phyloP scores from a whole-genome alignment of 2,329 filamentous ascomycete species.

The Pezizomycotina sp. region DNA sequence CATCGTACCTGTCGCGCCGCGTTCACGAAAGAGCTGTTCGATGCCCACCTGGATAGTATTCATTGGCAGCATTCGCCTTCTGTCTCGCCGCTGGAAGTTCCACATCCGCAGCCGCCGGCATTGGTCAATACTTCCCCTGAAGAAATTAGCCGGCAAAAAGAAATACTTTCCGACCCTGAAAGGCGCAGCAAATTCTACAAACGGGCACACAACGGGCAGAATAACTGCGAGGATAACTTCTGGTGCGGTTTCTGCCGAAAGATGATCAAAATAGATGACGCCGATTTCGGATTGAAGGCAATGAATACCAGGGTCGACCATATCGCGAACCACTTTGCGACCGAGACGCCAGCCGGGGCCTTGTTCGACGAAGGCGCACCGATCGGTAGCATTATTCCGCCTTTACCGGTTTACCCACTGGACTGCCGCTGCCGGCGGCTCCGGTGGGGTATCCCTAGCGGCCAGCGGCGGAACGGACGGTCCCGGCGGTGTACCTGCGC shows the following conservation, averaged over 20 bases:
- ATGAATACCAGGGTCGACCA: constrained; percentile 45
- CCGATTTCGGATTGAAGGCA: constrained; percentile 39
- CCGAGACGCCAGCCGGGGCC: too few relatives aligned
- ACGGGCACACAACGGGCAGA: constrained; percentile 44
- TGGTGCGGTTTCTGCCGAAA: constrained; percentile 74
- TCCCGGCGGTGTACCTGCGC: too few relatives aligned
- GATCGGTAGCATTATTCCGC: too few relatives aligned
- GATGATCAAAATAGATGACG: constrained; percentile 39
- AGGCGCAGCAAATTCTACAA: constrained; percentile 34
- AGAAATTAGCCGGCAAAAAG: constrained; percentile 24
- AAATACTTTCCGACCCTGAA: constrained; percentile 24
- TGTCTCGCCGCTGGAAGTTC: constrained; percentile 5
- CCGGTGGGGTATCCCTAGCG: too few relatives aligned
- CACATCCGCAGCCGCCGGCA: neutral
- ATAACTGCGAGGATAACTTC: constrained; percentile 45
- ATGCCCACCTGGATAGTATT: constrained; percentile 41
- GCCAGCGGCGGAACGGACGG: too few relatives aligned
- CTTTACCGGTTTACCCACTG: too few relatives aligned
- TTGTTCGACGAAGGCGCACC: too few relatives aligned
- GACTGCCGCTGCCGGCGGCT: too few relatives aligned
- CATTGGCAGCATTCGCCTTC: constrained; percentile 36
- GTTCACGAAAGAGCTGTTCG: constrained; percentile 10
- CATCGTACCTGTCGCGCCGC: constrained; percentile 6
- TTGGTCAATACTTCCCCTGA: constrained; percentile 25
- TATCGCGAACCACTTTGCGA: constrained; percentile 61